Percentiles rank a stretch among this genome's conserved stretches.
phyloP scores from a whole-genome alignment of 2,329 filamentous ascomycete species.

The Trichoderma oligosporum region DNA sequence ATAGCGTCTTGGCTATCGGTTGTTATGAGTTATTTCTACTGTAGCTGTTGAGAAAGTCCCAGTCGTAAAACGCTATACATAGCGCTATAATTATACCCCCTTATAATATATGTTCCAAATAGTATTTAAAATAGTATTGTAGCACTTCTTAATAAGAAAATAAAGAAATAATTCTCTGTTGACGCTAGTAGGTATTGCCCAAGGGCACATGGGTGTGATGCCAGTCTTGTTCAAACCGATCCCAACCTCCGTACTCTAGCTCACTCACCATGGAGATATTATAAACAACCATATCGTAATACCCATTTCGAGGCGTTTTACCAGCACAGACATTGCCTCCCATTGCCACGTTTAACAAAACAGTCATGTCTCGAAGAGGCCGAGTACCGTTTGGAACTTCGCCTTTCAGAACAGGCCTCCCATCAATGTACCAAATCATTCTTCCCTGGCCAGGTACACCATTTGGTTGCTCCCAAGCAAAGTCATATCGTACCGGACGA shows the following conservation, averaged over 20 bases:
- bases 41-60: conserved; percentile 17
- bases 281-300: conserved; percentile 55
- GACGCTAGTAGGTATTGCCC: conserved; percentile 34
- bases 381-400: conserved; percentile 50
- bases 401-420: conserved; percentile 54
- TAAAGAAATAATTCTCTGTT: no score
- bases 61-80: neutral
- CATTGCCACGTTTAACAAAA: conserved; percentile 60
- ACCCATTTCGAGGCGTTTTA: conserved; percentile 47
- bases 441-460: conserved; percentile 42
- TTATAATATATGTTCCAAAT: no score
- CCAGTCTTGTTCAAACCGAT: conserved; percentile 51
- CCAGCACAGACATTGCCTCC: conserved; percentile 57
- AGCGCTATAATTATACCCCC: neutral
- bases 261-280: conserved; percentile 50
- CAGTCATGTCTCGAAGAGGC: conserved; percentile 52
- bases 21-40: neutral
- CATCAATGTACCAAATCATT: conserved; percentile 59
- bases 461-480: conserved; percentile 52
- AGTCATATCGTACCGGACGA: conserved; percentile 50
- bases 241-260: conserved; percentile 51
- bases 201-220: conserved; percentile 25
- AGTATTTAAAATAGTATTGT: neutral
- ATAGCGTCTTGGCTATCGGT: neutral
- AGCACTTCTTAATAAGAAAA: no score